These are phyloP conservation scores for Thymus quinquecostatus DNA, from an alignment of 257 asterid species.

Conservation along the genomic window DNA sequence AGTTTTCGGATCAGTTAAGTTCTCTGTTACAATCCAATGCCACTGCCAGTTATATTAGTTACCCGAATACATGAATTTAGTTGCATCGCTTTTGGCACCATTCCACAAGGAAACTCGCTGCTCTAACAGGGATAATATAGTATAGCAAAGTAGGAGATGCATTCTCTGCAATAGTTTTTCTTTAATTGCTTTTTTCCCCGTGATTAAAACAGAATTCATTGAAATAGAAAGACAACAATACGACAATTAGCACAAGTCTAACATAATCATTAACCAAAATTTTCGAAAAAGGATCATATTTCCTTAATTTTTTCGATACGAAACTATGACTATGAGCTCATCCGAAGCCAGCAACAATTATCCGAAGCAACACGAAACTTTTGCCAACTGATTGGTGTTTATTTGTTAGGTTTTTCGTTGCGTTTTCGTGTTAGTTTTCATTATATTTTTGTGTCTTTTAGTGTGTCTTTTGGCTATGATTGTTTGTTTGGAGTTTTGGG, in stretches of 20 bases:
- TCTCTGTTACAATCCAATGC: neutral
- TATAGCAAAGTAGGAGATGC: neutral
- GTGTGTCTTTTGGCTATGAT: too few relatives aligned
- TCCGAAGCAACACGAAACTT: neutral
- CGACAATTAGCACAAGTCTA: neutral
- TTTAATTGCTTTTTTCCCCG: neutral
- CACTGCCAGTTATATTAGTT: neutral
- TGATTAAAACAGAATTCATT: neutral
- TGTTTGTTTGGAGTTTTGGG: too few relatives aligned
- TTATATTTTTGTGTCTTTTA: too few relatives aligned
- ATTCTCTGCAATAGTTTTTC: neutral
- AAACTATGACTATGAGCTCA: neutral
- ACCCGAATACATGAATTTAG: neutral
- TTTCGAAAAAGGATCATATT: neutral
- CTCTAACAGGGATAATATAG: neutral
- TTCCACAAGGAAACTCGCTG: neutral
- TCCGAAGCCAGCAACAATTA: neutral
- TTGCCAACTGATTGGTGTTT: too few relatives aligned
- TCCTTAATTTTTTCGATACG: neutral
- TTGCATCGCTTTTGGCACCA: neutral
- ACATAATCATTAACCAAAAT: neutral
- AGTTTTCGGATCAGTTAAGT: constrained; percentile 7
- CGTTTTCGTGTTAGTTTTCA: too few relatives aligned
- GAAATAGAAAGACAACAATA: neutral
- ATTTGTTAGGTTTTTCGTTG: too few relatives aligned